Evolutionary conservation across 1,139 yeast genomes (phyloP).

Genomic region (Geotrichum cucujoidarum): DNA sequence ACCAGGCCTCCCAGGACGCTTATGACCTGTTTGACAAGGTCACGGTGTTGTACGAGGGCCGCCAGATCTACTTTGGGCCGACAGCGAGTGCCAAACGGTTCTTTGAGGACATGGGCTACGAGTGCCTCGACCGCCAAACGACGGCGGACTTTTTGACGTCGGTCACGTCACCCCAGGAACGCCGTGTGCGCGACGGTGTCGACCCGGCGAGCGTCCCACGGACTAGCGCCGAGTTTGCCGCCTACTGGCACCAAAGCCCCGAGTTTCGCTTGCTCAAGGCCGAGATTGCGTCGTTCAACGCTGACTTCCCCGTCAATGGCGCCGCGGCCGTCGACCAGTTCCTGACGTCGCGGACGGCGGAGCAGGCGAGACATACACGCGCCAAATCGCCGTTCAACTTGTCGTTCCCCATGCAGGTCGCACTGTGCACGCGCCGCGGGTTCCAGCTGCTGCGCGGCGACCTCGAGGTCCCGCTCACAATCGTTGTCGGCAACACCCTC

Average conservation of each 20-base stretch:
- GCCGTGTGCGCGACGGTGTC: constrained; percentile 50
- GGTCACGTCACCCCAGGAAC: constrained; percentile 67
- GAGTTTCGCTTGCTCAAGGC: constrained; percentile 41
- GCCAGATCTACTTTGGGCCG: constrained; percentile 71
- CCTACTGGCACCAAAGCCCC: constrained; percentile 56
- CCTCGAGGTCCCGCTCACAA: constrained; percentile 56
- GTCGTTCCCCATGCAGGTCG: constrained; percentile 59
- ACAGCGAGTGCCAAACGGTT: constrained; percentile 53
- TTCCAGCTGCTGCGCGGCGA: constrained; percentile 61
- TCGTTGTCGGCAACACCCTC: constrained; percentile 56
- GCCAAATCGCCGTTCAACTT: constrained; percentile 60
- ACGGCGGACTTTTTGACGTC: constrained; percentile 84
- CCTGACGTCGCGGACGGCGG: constrained; percentile 51
- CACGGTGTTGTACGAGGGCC: constrained; percentile 66
- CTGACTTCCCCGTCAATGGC: constrained; percentile 24
- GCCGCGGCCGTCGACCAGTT: constrained; percentile 34
- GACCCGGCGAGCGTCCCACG: constrained; percentile 64
- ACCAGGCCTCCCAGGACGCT: constrained; percentile 78
- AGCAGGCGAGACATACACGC: constrained; percentile 49
- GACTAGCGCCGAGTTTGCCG: constrained; percentile 63
- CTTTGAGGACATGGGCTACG: constrained; percentile 64
- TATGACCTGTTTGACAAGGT: constrained; percentile 73
- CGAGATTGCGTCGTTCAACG: constrained; percentile 42
- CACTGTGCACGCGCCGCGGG: constrained; percentile 57
- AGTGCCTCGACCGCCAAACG: constrained; percentile 70